Conservation (phyloP, 192 early-diverging fungal genomes). For the Coemansia sp. region DNA sequence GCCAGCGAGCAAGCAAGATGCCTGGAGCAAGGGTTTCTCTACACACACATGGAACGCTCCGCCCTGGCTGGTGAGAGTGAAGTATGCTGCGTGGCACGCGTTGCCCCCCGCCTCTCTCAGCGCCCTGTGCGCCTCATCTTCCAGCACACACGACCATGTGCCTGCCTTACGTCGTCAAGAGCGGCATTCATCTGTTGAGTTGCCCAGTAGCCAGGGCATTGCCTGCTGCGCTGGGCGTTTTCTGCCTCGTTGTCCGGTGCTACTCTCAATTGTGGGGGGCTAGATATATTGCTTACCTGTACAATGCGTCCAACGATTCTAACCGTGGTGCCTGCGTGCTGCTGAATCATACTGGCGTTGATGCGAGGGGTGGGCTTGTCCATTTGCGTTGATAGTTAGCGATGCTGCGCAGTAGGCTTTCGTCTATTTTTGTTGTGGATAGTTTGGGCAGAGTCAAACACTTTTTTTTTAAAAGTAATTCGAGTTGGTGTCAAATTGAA, state of each 20-base stretch:
- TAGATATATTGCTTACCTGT: conserved; percentile 48
- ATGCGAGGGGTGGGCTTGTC: conserved; percentile 60
- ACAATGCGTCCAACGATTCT: conserved; percentile 59
- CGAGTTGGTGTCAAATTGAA: conserved; percentile 2
- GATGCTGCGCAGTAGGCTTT: neutral
- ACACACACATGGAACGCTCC: neutral
- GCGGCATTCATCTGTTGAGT: neutral
- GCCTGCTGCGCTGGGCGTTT: neutral
- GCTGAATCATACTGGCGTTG: conserved; percentile 61
- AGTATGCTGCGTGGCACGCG: neutral
- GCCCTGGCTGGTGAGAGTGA: neutral
- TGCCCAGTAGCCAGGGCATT: neutral
- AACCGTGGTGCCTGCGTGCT: conserved; percentile 53
- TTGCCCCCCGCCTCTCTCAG: neutral
- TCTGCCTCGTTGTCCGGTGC: conserved; percentile 1
- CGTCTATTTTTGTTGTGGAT: neutral
- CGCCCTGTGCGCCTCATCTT: conserved; percentile 7
- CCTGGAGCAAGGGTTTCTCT: neutral
- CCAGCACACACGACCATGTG: conserved; percentile 9
- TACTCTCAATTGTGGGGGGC: conserved; percentile 10
- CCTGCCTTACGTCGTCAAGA: neutral
- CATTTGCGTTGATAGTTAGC: conserved; percentile 23
- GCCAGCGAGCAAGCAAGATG: neutral
- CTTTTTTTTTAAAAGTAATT: neutral
- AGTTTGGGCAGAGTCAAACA: neutral